A percentile compares a stretch with the other conserved stretches of the same genome.
These are phyloP conservation scores for Cylindricascospora bacillispora DNA, from an alignment of 1,139 yeast species.

Conservation along the genomic window DNA sequence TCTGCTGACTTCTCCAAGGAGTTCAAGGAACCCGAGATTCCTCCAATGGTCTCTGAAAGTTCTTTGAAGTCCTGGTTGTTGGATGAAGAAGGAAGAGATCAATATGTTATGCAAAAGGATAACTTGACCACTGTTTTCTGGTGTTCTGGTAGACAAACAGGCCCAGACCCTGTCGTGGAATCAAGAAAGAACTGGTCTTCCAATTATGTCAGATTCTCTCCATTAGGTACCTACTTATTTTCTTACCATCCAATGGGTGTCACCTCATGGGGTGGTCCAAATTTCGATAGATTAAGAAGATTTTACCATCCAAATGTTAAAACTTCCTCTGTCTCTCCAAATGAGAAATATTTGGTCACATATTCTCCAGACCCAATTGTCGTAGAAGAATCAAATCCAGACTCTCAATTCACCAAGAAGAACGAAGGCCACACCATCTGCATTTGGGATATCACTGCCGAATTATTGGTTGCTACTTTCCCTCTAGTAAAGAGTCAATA, in stretches of 20 bases:
- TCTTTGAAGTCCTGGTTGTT: slow-evolving; percentile 85
- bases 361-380: slow-evolving; percentile 77
- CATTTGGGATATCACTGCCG: slow-evolving; percentile 83
- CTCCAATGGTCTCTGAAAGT: slow-evolving; percentile 62
- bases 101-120: slow-evolving; percentile 65
- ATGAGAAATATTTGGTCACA: slow-evolving; percentile 81
- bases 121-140: slow-evolving; percentile 80
- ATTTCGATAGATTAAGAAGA: slow-evolving; percentile 61
- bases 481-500: slow-evolving; percentile 73
- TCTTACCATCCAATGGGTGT: slow-evolving; percentile 92
- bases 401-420: slow-evolving; percentile 75
- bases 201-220: slow-evolving; percentile 73
- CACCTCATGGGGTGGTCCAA: slow-evolving; percentile 90
- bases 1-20: slow-evolving; percentile 50
- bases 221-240: slow-evolving; percentile 80
- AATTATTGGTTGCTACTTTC: slow-evolving; percentile 79
- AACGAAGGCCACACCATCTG: slow-evolving; percentile 91
- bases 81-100: slow-evolving; percentile 86
- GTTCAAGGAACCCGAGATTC: slow-evolving; percentile 57
- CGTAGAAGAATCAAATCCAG: slow-evolving; percentile 44
- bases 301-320: slow-evolving; percentile 85
- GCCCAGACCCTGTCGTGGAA: slow-evolving; percentile 50
- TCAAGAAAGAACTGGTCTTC: slow-evolving; percentile 80
- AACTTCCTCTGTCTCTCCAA: slow-evolving; percentile 84
- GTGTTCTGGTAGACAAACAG: slow-evolving; percentile 67